Base-by-base conservation (phyloP, 331 rosid genomes). In the Acacia concinna region DNA sequence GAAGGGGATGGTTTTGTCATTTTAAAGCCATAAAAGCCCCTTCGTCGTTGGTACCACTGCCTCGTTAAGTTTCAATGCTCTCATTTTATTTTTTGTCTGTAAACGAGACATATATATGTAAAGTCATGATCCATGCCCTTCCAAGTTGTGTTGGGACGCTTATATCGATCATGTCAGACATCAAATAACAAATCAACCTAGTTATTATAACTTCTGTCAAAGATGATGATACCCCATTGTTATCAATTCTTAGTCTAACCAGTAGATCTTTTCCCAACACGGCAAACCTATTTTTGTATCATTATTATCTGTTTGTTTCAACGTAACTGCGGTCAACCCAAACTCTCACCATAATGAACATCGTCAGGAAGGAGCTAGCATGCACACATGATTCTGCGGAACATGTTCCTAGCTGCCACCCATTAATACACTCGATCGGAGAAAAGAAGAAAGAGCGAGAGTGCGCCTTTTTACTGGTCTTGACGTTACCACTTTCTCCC, bases 21-120 rank as follows among this genome's bases (percentile, higher is more conserved):
- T 86, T 86, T 77, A 81, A 88, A 73, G 85, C 81, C 83, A 78
- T 81, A 84, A 81, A 90, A 83, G 81, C 83, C 74, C 80, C 80
- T 77, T 43, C 60, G 35, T 59, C 18, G 66, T 59, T 27, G 68
- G 85, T 79, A 63, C 63, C 77, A 73, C 84, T 31, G 35, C 73
- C 76, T 40, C 81, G 21, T n/a, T 15, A 68, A 68, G 54, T 41
- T 27, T 27, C 76, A 74, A 81, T 77, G 81, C 83, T 56, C 52
- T 46, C n/a, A 44, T 71, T 51, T 73, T 38, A 0, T 38, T 8
- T 34, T 78, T 66, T 52, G 77, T 83, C 73, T 75, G 66, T 63
- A 78, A 51, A 79, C 62, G 71, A 74, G 75, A 68, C 76, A 60
- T 2, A 51, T 2, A 49, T 17, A 59, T 5, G 54, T 56, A 70